phyloP scores from a whole-genome alignment of 768 basidiomycete species.

The Rhizopogon rudus region DNA sequence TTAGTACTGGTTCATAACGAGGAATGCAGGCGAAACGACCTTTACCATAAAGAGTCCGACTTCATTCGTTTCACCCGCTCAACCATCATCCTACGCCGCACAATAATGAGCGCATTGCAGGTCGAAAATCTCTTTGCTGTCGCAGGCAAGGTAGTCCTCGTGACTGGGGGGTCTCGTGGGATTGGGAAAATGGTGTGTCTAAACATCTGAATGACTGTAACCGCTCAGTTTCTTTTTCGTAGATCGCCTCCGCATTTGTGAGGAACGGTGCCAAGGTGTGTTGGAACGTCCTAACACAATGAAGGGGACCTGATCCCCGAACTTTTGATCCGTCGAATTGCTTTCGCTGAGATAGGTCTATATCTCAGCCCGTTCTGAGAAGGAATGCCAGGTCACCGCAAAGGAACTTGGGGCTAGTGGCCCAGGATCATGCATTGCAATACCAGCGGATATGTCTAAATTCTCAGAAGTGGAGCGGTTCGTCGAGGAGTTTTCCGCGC shows the following conservation, averaged over 20 bases:
- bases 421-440: constrained; percentile 46
- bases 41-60: background rate
- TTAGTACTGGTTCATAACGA: background rate
- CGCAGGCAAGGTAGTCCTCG: constrained; percentile 48
- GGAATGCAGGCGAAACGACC: background rate
- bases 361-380: constrained; percentile 53
- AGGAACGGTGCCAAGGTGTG: constrained; percentile 53
- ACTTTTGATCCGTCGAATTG: background rate
- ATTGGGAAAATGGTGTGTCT: constrained; percentile 57
- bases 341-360: constrained; percentile 39
- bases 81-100: background rate
- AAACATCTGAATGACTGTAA: background rate
- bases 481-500: constrained; percentile 41
- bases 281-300: background rate
- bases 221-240: constrained; percentile 9
- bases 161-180: constrained; percentile 64
- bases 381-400: constrained; percentile 49
- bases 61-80: background rate
- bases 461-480: constrained; percentile 49
- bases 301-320: constrained; percentile 11
- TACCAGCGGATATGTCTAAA: constrained; percentile 52
- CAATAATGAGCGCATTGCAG: constrained; percentile 37
- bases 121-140: constrained; percentile 42
- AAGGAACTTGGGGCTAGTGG: constrained; percentile 47
- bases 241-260: constrained; percentile 64